Evolutionary conservation across 2,329 filamentous ascomycete genomes (phyloP).

Genomic region (Pleurostoma richardsiae): DNA sequence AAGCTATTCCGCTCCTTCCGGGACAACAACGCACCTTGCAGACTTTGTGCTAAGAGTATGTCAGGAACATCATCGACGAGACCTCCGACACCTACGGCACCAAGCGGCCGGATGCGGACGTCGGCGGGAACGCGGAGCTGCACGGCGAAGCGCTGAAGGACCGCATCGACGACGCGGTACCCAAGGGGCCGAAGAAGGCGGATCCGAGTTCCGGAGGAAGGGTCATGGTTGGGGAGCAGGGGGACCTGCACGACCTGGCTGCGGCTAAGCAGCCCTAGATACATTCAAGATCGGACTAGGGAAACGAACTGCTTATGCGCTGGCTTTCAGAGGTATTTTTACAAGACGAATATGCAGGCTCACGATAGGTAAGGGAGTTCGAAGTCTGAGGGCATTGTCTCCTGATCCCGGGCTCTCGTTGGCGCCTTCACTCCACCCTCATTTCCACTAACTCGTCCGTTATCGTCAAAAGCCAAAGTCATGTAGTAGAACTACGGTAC

Average conservation of each 20-base stretch:
- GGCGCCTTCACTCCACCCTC: too few relatives aligned
- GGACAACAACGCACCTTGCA: background rate
- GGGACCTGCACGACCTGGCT: slow-evolving; percentile 23
- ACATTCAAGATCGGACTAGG: background rate
- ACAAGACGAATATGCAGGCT: too few relatives aligned
- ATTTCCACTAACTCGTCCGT: too few relatives aligned
- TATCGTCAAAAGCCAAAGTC: too few relatives aligned
- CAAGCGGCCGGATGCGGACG: background rate
- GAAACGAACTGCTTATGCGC: background rate
- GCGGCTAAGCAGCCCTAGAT: slow-evolving; percentile 16
- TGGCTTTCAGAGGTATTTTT: too few relatives aligned
- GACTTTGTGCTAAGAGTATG: background rate
- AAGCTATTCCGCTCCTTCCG: background rate
- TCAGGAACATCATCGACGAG: background rate
- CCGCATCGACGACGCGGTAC: slow-evolving; percentile 20
- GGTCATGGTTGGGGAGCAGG: slow-evolving; percentile 23
- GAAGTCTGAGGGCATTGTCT: too few relatives aligned
- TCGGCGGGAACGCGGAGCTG: slow-evolving; percentile 8
- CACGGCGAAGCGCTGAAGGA: slow-evolving; percentile 19
- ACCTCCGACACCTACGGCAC: background rate
- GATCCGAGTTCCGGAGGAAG: slow-evolving; percentile 18
- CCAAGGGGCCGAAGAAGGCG: slow-evolving; percentile 21
- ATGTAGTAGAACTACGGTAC: too few relatives aligned
- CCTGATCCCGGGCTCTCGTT: too few relatives aligned
- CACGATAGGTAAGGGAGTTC: too few relatives aligned